Evolutionary conservation across 2,329 filamentous ascomycete species (phyloP).

Genomic region (Alternaria hordeiaustralica): DNA sequence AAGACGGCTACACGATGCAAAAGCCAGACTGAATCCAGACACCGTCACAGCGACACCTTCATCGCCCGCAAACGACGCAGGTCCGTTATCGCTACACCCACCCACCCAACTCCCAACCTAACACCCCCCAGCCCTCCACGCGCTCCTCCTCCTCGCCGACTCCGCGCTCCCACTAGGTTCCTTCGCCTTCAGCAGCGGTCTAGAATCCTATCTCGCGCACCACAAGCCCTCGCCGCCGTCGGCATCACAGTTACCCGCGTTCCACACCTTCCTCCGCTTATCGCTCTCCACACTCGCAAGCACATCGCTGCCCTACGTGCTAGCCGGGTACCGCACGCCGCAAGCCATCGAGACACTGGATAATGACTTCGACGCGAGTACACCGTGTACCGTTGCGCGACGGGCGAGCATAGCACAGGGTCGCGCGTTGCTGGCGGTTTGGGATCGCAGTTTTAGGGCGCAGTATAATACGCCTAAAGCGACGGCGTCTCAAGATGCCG

Average conservation of each 20-base stretch:
- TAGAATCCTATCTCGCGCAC: slow-evolving; percentile 84
- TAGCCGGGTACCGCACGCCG: slow-evolving; percentile 69
- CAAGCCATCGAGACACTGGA: slow-evolving; percentile 64
- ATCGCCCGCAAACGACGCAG: slow-evolving; percentile 21
- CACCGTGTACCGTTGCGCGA: slow-evolving; percentile 79
- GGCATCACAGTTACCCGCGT: slow-evolving; percentile 52
- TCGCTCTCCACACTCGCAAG: slow-evolving; percentile 75
- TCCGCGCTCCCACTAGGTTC: slow-evolving; percentile 82
- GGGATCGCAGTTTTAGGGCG: slow-evolving; percentile 71
- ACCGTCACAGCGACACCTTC: slow-evolving; percentile 8
- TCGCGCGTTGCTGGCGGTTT: slow-evolving; percentile 74
- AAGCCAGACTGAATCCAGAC: slow-evolving; percentile 53
- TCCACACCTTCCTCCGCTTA: slow-evolving; percentile 71
- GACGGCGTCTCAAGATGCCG: background rate
- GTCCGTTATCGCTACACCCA: slow-evolving; percentile 15
- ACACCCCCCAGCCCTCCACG: slow-evolving; percentile 58
- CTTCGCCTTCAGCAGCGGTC: slow-evolving; percentile 84
- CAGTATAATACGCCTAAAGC: slow-evolving; percentile 19
- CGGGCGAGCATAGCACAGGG: slow-evolving; percentile 79
- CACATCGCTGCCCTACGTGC: slow-evolving; percentile 76
- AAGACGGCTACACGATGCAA: slow-evolving; percentile 55
- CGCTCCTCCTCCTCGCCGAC: slow-evolving; percentile 78
- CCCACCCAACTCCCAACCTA: background rate
- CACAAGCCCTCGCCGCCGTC: slow-evolving; percentile 48
- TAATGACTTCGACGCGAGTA: slow-evolving; percentile 77